Percentiles rank a stretch among this genome's conserved stretches.
Conservation (phyloP, 169 alveolate genomes). For the Plasmodium gallinaceum region DNA sequence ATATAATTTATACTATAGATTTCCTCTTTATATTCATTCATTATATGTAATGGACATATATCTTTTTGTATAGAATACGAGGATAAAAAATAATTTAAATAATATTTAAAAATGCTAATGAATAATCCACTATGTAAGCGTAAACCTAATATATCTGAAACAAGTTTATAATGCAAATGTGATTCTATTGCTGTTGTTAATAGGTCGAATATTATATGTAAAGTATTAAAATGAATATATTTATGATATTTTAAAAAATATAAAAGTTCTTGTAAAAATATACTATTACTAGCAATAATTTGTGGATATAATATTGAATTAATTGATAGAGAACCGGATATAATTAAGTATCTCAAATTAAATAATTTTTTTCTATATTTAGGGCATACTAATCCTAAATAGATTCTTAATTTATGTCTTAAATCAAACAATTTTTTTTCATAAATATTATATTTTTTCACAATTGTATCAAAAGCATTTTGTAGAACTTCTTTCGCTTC, state of each 20-base stretch:
- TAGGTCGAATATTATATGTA: slow-evolving; percentile 47
- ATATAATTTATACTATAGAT: slow-evolving; percentile 47
- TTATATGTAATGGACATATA: slow-evolving; percentile 59
- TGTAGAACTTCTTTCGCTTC: slow-evolving; percentile 25
- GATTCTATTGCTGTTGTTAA: slow-evolving; percentile 65
- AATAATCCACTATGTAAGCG: slow-evolving; percentile 73
- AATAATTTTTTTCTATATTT: slow-evolving; percentile 65
- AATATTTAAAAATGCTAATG: slow-evolving; percentile 65
- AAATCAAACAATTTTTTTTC: slow-evolving; percentile 50
- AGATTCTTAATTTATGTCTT: slow-evolving; percentile 71
- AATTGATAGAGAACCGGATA: slow-evolving; percentile 63
- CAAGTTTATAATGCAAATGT: slow-evolving; percentile 62
- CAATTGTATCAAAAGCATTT: slow-evolving; percentile 37
- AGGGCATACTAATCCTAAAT: slow-evolving; percentile 72
- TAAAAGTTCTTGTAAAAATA: slow-evolving; percentile 63
- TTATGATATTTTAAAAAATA: slow-evolving; percentile 60
- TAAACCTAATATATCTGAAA: slow-evolving; percentile 61
- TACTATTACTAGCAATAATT: slow-evolving; percentile 38
- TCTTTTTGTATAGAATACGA: slow-evolving; percentile 38
- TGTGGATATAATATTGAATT: slow-evolving; percentile 53
- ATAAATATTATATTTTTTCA: slow-evolving; percentile 17
- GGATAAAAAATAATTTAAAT: slow-evolving; percentile 50
- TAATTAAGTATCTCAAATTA: slow-evolving; percentile 46
- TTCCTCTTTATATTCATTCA: slow-evolving; percentile 30
- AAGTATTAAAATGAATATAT: slow-evolving; percentile 36